Base-by-base conservation (phyloP, 352 stramenopile genomes). In the Globisporangium abappressorium region DNA sequence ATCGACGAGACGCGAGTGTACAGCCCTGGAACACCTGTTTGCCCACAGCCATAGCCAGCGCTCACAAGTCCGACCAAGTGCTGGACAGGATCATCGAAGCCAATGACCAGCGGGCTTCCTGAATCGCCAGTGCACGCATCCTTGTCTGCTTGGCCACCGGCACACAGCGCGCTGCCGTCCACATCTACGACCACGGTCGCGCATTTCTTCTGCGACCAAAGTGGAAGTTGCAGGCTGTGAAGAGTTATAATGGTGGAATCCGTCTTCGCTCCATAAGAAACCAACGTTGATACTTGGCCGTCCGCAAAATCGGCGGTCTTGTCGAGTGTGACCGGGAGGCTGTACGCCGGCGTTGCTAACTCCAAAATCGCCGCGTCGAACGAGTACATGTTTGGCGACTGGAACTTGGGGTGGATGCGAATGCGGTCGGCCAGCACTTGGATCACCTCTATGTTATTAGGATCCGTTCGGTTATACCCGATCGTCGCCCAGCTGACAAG, bases 341-440 rank as follows among this genome's bases (percentile, higher is more conserved):
- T 4, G 15, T 69, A 30, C 64, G 57, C 8, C 33, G 72, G 53
- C 3, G 33, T 15, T 3, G 62, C 53, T 15, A 80, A 20, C 46
- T 73, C 64, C 0, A 78, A 18, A 18, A 78, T 62, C 28, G 61
- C 34, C 2, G 61, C 69, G 47, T 81, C 75, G 43, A 69, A 70
- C 2, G 71, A 66, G 26, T 64, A 60, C 62, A 36, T 28, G 20
- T 63, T 64, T 26, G 69, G 53, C 0, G 26, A 24, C 2, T 43
- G 36, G 28, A 70, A 79, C 12, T 70, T 46, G 2, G 75, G 66
- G 53, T 79, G 71, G 57, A 81, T 62, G 11, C 58, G 70, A 24
- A 81, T 78, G 22, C 73, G 57, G 33, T 75, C 67, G 0, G 53
- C 64, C 4, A 57, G 14, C 5, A 57, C 53, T 22, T 22, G 26